A percentile compares a stretch with the other conserved stretches of the same genome.
phyloP scores from a whole-genome alignment of 192 early-diverging fungal species.

The Linnemannia exigua region DNA sequence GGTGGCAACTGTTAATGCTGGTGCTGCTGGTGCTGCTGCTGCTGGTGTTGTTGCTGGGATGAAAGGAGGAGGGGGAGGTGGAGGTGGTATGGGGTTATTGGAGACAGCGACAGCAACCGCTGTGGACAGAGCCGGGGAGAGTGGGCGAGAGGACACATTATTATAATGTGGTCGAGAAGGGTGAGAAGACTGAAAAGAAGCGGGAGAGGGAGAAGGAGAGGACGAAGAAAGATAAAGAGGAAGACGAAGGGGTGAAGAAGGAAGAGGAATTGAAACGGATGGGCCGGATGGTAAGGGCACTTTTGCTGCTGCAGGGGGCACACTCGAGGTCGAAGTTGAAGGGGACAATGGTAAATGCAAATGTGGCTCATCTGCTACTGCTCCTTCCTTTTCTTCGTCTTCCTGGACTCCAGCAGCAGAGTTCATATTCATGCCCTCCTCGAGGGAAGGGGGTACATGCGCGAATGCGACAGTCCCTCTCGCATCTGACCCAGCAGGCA shows the following conservation, averaged over 20 bases:
- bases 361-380: conserved; percentile 11
- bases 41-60: neutral
- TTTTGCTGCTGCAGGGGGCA: conserved; percentile 1
- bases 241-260: too few relatives aligned
- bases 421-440: neutral
- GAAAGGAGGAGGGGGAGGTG: neutral
- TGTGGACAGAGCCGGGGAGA: neutral
- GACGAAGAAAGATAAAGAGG: neutral
- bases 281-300: neutral
- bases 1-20: neutral
- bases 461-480: neutral
- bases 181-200: neutral
- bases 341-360: neutral
- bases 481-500: neutral
- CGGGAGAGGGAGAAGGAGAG: neutral
- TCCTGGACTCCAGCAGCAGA: neutral
- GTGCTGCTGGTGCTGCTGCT: neutral
- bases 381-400: too few relatives aligned
- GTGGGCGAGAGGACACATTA: neutral
- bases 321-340: neutral
- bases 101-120: neutral
- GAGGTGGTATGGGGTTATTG: neutral
- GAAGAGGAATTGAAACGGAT: neutral
- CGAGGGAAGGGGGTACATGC: neutral
- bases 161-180: conserved; percentile 8